phyloP scores from a whole-genome alignment of 495 filamentous ascomycete species.

The Annulohypoxylon moriforme region DNA sequence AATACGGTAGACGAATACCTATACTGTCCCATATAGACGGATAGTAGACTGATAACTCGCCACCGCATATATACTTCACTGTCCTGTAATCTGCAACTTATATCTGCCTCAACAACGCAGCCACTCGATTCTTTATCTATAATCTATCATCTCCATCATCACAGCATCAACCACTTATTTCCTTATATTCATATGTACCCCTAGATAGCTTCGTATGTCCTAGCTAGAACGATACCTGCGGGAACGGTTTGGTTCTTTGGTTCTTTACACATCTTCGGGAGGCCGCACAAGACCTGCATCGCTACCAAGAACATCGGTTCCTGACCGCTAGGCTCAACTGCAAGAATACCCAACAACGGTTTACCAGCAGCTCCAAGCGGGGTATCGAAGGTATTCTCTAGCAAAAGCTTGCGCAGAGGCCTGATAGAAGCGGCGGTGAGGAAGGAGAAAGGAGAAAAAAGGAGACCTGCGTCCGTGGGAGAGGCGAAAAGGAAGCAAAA shows the following conservation, averaged over 20 bases:
- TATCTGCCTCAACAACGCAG: constrained; percentile 3
- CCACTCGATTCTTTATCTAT: constrained; percentile 2
- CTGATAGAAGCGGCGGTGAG: constrained; percentile 47
- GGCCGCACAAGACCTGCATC: constrained; percentile 48
- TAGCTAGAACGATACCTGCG: constrained; percentile 26
- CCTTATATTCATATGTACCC: constrained; percentile 1
- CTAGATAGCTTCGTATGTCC: constrained; percentile 18
- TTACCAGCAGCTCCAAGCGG: constrained; percentile 34
- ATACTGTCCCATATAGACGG: neutral
- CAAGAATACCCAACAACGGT: constrained; percentile 48
- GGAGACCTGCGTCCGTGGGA: constrained; percentile 11
- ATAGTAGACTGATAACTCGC: neutral
- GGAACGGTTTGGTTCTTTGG: constrained; percentile 49
- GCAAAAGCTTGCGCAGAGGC: constrained; percentile 37
- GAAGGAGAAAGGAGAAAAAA: constrained; percentile 21
- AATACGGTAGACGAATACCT: neutral
- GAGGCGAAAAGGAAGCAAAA: constrained; percentile 38
- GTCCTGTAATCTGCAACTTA: constrained; percentile 1
- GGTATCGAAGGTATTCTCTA: constrained; percentile 40
- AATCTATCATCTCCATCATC: constrained; percentile 13
- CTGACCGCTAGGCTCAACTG: constrained; percentile 49
- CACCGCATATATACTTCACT: constrained; percentile 7
- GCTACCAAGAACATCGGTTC: constrained; percentile 48
- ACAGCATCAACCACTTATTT: constrained; percentile 11
- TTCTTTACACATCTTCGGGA: constrained; percentile 50